Conservation (phyloP, 257 asterid species). For the Anisodus tanguticus region DNA sequence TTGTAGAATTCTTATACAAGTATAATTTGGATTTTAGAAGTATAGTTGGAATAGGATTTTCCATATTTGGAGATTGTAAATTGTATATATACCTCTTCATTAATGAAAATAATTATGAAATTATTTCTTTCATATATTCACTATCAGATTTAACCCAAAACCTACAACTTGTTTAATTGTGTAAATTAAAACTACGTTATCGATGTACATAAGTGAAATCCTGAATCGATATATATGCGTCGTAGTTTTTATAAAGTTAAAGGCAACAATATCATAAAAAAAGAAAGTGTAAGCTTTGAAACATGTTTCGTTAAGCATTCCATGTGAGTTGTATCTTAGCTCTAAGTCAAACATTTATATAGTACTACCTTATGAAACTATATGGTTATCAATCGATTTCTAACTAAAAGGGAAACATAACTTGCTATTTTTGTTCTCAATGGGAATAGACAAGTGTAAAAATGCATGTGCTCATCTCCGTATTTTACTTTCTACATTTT, state of each 20-base stretch:
- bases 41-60: too few relatives aligned
- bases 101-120: too few relatives aligned
- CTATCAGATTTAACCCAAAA: too few relatives aligned
- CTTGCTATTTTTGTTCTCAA: neutral
- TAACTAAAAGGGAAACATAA: neutral
- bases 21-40: too few relatives aligned
- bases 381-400: slow-evolving; percentile 11
- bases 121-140: too few relatives aligned
- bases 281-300: neutral
- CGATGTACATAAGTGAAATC: neutral
- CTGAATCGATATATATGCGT: neutral
- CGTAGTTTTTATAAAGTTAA: neutral
- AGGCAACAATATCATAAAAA: neutral
- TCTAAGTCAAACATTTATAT: neutral
- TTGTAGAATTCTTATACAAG: too few relatives aligned
- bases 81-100: too few relatives aligned
- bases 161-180: too few relatives aligned
- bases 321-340: neutral
- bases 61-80: too few relatives aligned
- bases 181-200: neutral
- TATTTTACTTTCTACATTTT: neutral
- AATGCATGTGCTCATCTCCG: neutral
- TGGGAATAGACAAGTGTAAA: neutral
- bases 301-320: neutral
- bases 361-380: neutral